These are phyloP conservation scores for Boletus mariae DNA, from an alignment of 1,284 basidiomycete species.

Conservation along the genomic window DNA sequence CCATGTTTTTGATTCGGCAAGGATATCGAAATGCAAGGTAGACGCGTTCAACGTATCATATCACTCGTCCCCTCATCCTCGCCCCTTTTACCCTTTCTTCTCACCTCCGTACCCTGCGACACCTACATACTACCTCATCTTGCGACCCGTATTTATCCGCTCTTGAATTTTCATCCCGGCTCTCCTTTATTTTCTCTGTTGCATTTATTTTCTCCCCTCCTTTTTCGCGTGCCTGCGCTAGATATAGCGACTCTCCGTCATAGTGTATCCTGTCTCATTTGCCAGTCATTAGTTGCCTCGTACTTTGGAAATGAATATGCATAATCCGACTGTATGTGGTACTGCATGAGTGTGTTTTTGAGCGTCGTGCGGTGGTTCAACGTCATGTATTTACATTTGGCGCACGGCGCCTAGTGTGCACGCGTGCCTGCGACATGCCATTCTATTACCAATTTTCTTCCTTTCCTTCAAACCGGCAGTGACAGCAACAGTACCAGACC, in stretches of 20 bases:
- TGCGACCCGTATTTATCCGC: not conserved
- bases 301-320: constrained; percentile 3
- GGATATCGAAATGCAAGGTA: constrained; percentile 9
- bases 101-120: constrained; percentile 9
- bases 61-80: not conserved
- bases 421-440: not conserved
- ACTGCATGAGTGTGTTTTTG: not conserved
- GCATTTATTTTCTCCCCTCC: not conserved
- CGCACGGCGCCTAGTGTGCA: not conserved
- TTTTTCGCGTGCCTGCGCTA: not conserved
- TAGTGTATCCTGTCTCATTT: constrained; percentile 21
- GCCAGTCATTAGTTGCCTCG: not conserved
- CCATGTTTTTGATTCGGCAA: constrained; percentile 10
- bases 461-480: too few species aligned
- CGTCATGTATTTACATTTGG: not conserved
- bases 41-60: constrained; percentile 16
- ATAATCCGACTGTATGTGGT: constrained; percentile 1
- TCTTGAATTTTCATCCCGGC: not conserved
- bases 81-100: not conserved
- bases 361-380: not conserved
- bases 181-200: not conserved
- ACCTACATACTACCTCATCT: constrained; percentile 1
- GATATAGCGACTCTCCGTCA: constrained; percentile 11
- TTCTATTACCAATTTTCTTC: not conserved
- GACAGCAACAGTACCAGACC: not conserved